Evolutionary conservation across 768 basidiomycete species (phyloP), one percentile per base, ranked within the genome.

Genomic region (Cystobasidium tubakii): DNA sequence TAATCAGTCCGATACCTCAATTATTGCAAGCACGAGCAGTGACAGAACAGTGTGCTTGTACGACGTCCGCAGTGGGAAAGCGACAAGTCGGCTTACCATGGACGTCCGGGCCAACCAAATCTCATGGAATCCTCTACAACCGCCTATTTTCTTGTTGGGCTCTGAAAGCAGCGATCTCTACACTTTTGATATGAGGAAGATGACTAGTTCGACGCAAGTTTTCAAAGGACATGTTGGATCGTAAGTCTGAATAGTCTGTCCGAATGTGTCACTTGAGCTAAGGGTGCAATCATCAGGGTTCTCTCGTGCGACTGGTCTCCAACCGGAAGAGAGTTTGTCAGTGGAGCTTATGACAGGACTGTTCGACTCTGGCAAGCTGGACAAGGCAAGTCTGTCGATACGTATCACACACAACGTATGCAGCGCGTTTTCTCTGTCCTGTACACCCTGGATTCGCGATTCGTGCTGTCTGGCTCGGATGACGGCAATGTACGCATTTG

Each of bases 321-420:
- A 0, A 98, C 94, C 0, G 96, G 96, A 13, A 84, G 89, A 39
- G 94, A 93, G 79, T 96, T 98, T 80, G 94, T 97, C 31, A 92
- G 90, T 75, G 96, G 96, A 13, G 90, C 91, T 1, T 98, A 95
- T 89, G 96, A 99, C 81, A 86, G 94, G 55, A 97, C 94, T 1
- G 85, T 97, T 55, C 84, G 94, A 74, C 86, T 98, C 81, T 99
- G 95, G 95, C 88, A 88, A 77, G 88, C 91, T 77, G 91, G 89
- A 31, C 86, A 85, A 50, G 93, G 94, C 0, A 87, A 87, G 34
- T 85, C 85, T 7, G 87, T 90, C 19, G 95, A 98, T 80, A 89
- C 93, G 7, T 99, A 98, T 80, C 95, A 98, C 81, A 95, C 93
- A 19, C 98, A 98, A 83, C 90, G 96, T 55, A 99, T 99, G 96